Percentiles rank a stretch among this genome's conserved stretches.
Conservation (phyloP, 208 protist species). For the Porcisia deanei region DNA sequence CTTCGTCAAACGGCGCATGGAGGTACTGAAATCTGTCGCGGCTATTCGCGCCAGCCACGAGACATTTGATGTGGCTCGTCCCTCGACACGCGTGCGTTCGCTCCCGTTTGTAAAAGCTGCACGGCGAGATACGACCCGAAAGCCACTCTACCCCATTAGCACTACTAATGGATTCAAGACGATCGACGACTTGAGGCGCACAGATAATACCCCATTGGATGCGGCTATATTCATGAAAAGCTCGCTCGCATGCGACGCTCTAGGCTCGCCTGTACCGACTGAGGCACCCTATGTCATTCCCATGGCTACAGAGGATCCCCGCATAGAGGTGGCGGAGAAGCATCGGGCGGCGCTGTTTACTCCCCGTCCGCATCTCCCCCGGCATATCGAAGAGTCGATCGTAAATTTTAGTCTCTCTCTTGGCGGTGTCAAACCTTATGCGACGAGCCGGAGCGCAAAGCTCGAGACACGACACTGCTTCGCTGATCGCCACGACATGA, state of each 20-base stretch:
- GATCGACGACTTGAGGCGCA: constrained; percentile 11
- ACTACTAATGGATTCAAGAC: constrained; percentile 12
- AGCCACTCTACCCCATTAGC: constrained; percentile 12
- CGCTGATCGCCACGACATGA: constrained; percentile 23
- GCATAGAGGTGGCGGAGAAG: constrained; percentile 26
- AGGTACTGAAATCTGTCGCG: constrained; percentile 24
- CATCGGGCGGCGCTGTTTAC: constrained; percentile 14
- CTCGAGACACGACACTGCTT: background rate
- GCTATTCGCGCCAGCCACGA: constrained; percentile 24
- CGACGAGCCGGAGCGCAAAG: constrained; percentile 20
- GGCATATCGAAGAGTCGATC: constrained; percentile 10
- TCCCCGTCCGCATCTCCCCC: constrained; percentile 10
- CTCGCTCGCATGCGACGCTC: background rate
- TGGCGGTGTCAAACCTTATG: constrained; percentile 53
- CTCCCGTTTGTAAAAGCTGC: background rate
- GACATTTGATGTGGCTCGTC: background rate
- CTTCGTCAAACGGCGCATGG: constrained; percentile 15
- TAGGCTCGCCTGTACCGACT: background rate
- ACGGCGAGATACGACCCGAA: background rate
- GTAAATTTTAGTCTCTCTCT: constrained; percentile 27
- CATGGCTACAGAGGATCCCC: constrained; percentile 23
- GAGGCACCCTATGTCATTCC: background rate
- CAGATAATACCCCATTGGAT: background rate
- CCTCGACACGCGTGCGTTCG: background rate
- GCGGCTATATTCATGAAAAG: background rate